These are phyloP conservation scores for Raphanus sativus DNA, from an alignment of 345 rosid genomes.

Conservation along the genomic window DNA sequence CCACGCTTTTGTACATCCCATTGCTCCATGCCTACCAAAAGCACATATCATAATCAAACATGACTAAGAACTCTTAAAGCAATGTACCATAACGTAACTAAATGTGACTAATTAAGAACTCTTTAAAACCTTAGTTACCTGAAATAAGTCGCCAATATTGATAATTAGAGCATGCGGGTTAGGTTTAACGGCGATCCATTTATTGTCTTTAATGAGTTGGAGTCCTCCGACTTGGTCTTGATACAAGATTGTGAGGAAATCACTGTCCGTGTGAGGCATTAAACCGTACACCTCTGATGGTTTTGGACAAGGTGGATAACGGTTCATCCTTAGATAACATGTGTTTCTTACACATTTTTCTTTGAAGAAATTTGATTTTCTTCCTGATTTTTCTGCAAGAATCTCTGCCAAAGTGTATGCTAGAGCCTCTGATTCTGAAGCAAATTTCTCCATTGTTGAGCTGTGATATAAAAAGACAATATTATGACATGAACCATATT, in stretches of 20 bases:
- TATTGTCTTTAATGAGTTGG: slow-evolving; percentile 74
- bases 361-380: slow-evolving; percentile 51
- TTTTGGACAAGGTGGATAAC: slow-evolving; percentile 80
- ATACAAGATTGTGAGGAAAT: slow-evolving; percentile 83
- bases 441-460: slow-evolving; percentile 66
- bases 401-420: slow-evolving; percentile 64
- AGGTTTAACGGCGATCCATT: slow-evolving; percentile 87
- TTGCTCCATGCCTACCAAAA: slow-evolving; percentile 88
- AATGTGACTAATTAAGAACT: background rate
- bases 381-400: slow-evolving; percentile 64
- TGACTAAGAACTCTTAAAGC: background rate
- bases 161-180: slow-evolving; percentile 77
- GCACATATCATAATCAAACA: background rate
- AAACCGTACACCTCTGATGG: slow-evolving; percentile 60
- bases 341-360: slow-evolving; percentile 71
- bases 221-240: slow-evolving; percentile 94
- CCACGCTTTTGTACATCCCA: slow-evolving; percentile 72
- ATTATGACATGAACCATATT: background rate
- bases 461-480: slow-evolving; percentile 37
- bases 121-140: slow-evolving; percentile 45
- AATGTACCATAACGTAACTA: background rate
- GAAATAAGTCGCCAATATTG: slow-evolving; percentile 92
- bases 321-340: slow-evolving; percentile 82
- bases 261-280: slow-evolving; percentile 95
- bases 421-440: slow-evolving; percentile 55